A percentile compares a stretch with the other conserved stretches of the same genome.
phyloP scores from a whole-genome alignment of 371 early-diverging fungal genomes.

The Syncephalastrum sp. region DNA sequence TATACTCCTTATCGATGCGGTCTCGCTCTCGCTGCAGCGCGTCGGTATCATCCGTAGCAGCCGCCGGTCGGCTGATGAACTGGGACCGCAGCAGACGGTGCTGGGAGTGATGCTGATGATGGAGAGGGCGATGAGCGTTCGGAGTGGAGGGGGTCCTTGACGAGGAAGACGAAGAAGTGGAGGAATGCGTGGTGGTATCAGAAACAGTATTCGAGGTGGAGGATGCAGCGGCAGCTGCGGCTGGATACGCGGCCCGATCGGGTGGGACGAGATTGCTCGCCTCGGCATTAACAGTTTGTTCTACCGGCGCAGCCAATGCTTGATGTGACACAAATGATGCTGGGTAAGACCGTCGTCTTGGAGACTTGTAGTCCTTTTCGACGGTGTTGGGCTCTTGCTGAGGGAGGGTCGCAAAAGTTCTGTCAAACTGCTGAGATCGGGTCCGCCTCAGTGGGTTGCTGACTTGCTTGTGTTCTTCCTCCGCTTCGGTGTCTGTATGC shows the following conservation, averaged over 20 bases:
- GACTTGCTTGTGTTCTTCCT: not conserved
- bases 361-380: too few relatives aligned
- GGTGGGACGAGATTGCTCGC: constrained; percentile 33
- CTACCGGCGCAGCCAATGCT: constrained; percentile 6
- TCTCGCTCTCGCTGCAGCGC: not conserved
- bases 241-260: constrained; percentile 19
- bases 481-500: constrained; percentile 14
- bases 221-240: not conserved
- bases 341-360: too few relatives aligned
- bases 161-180: too few relatives aligned
- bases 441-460: constrained; percentile 6
- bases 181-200: too few relatives aligned
- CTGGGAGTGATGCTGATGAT: not conserved
- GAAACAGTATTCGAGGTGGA: too few relatives aligned
- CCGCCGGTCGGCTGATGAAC: constrained; percentile 2
- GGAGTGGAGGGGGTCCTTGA: too few relatives aligned
- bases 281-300: constrained; percentile 14
- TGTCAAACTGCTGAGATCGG: constrained; percentile 8
- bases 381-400: not conserved
- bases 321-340: constrained; percentile 7
- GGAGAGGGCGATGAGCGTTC: not conserved
- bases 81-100: constrained; percentile 4
- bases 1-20: constrained; percentile 3
- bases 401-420: not conserved
- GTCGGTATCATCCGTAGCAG: not conserved